A percentile compares a stretch with the other conserved stretches of the same genome.
These are phyloP conservation scores for Corylus avellana DNA, from an alignment of 306 rosid species.

Conservation along the genomic window DNA sequence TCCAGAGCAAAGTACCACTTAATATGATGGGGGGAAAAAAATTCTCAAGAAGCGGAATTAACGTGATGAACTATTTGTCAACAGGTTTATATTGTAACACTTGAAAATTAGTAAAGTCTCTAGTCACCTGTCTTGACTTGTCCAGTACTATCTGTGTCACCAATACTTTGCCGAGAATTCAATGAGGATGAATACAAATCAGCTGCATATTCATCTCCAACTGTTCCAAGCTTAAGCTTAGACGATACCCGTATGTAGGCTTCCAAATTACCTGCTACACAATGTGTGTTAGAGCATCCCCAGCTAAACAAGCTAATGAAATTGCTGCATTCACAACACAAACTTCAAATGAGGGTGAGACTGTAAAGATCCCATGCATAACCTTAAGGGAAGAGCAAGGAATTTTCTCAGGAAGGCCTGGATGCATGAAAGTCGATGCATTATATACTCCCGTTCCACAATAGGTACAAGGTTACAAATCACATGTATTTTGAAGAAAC, in stretches of 20 bases:
- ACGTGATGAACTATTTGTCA: background rate
- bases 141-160: conserved; percentile 58
- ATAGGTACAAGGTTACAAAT: no score
- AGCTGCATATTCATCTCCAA: conserved; percentile 50
- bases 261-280: conserved; percentile 65
- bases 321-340: background rate
- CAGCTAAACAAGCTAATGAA: conserved; percentile 24
- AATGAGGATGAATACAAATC: conserved; percentile 29
- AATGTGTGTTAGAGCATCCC: conserved; percentile 25
- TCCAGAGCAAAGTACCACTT: no score
- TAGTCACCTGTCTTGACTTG: conserved; percentile 68
- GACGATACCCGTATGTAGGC: conserved; percentile 68
- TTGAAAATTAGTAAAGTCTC: background rate
- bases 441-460: no score
- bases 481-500: no score
- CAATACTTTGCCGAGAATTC: conserved; percentile 43
- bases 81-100: background rate
- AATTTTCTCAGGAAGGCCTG: background rate
- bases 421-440: background rate
- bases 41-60: no score
- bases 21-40: no score
- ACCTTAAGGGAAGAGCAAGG: background rate
- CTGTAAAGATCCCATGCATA: background rate
- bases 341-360: conserved; percentile 1
- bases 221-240: conserved; percentile 79